These are phyloP conservation scores for Pythium brassicae DNA, from an alignment of 352 stramenopile genomes.

Conservation along the genomic window DNA sequence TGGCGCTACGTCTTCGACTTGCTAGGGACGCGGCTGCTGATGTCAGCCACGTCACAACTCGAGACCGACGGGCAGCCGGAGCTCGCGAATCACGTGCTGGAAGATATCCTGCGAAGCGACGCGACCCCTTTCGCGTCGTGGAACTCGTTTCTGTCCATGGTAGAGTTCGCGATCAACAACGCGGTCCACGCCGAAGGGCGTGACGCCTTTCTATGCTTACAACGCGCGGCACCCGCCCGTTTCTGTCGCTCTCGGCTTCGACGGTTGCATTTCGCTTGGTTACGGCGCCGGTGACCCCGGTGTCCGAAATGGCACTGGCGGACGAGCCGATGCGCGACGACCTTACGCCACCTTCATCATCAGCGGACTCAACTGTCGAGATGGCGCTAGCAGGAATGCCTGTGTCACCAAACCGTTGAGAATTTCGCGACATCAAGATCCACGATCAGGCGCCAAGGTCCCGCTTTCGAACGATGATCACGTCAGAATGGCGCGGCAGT, in stretches of 20 bases:
- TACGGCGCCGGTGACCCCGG: no score
- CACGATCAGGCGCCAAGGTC: no score
- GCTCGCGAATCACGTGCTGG: neutral
- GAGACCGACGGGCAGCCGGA: constrained; percentile 15
- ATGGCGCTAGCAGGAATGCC: no score
- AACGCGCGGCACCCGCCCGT: neutral
- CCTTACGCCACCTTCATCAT: no score
- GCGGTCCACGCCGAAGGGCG: constrained; percentile 14
- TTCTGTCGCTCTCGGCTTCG: neutral
- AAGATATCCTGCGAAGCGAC: constrained; percentile 4
- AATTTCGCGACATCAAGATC: no score
- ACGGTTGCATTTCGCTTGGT: no score
- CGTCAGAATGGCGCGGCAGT: no score
- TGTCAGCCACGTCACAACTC: constrained; percentile 10
- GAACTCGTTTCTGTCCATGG: constrained; percentile 18
- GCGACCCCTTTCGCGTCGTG: constrained; percentile 7
- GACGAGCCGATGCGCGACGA: no score
- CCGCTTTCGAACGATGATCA: no score
- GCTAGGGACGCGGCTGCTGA: neutral
- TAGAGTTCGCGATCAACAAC: constrained; percentile 23
- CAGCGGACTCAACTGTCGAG: no score
- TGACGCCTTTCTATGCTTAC: constrained; percentile 18
- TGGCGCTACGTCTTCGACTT: neutral
- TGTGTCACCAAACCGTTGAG: no score
- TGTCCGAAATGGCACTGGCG: no score